These are phyloP conservation scores for Mycena chlorophos DNA, from an alignment of 768 basidiomycete species.

Conservation along the genomic window DNA sequence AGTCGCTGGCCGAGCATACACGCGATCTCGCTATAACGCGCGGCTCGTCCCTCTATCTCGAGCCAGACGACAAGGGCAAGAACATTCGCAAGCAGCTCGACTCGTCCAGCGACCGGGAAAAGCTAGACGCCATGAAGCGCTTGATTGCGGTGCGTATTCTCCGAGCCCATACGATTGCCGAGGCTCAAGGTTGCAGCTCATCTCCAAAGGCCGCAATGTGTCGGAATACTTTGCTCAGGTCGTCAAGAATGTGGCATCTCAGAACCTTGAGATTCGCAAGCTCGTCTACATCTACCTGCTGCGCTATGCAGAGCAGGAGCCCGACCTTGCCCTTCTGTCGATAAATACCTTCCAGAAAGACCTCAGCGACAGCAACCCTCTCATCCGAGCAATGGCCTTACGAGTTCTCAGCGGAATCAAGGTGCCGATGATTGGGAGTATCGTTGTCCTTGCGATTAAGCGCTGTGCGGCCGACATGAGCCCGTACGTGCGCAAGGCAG, in stretches of 20 bases:
- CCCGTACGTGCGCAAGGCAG: constrained; percentile 92
- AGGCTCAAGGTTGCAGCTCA: constrained; percentile 55
- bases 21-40: constrained; percentile 66
- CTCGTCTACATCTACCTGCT: constrained; percentile 97
- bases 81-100: constrained; percentile 87
- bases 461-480: constrained; percentile 91
- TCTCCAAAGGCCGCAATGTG: constrained; percentile 89
- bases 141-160: constrained; percentile 77
- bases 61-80: constrained; percentile 79
- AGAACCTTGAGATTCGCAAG: constrained; percentile 91
- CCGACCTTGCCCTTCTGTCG: constrained; percentile 91
- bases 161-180: not conserved
- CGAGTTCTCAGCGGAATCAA: constrained; percentile 90
- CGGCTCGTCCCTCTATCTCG: constrained; percentile 60
- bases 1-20: constrained; percentile 79
- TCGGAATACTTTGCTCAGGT: constrained; percentile 95
- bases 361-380: constrained; percentile 84
- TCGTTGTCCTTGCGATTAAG: constrained; percentile 86
- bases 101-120: constrained; percentile 84
- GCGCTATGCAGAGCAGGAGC: constrained; percentile 89
- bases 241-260: constrained; percentile 93
- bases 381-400: constrained; percentile 95
- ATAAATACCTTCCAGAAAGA: constrained; percentile 99
- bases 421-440: constrained; percentile 82
- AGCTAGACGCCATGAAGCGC: constrained; percentile 92